Evolutionary conservation across 2,329 filamentous ascomycete genomes (phyloP).

Genomic region (Parascedosporium putredinis): DNA sequence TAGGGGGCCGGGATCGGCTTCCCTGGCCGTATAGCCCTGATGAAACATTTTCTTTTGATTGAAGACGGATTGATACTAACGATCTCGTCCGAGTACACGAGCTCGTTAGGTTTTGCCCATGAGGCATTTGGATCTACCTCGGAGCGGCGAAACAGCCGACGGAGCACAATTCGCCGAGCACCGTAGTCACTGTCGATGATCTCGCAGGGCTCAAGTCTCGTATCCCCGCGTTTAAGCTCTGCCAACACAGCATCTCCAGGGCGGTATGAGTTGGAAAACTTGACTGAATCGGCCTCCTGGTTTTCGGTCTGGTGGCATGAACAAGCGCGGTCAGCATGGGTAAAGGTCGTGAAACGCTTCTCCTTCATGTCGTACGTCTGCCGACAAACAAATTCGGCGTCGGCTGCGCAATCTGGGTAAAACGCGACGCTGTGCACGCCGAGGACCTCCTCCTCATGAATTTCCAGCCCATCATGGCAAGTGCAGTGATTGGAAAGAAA

Average conservation of each 20-base stretch:
- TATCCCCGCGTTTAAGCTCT: conserved; percentile 17
- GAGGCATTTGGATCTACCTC: conserved; percentile 22
- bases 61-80: conserved; percentile 23
- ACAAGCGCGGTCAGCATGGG: conserved; percentile 35
- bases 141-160: conserved; percentile 40
- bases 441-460: conserved; percentile 45
- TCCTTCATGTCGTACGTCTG: conserved; percentile 55
- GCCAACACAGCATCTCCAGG: conserved; percentile 52
- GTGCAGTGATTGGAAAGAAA: conserved; percentile 71
- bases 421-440: conserved; percentile 48
- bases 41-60: conserved; percentile 46
- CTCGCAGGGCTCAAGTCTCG: conserved; percentile 49
- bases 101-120: conserved; percentile 39
- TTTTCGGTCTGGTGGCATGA: conserved; percentile 31
- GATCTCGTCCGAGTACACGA: conserved; percentile 43
- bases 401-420: conserved; percentile 36
- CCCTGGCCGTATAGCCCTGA: conserved; percentile 40
- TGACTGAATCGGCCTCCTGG: neutral
- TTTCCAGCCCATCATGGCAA: conserved; percentile 31
- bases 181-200: conserved; percentile 29
- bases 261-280: conserved; percentile 22
- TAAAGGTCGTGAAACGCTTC: conserved; percentile 51
- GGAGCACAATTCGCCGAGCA: conserved; percentile 27
- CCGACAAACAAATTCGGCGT: conserved; percentile 54
- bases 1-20: conserved; percentile 52